Base-by-base conservation (phyloP, 140 eudicot genomes). In the Cichorium intybus region DNA sequence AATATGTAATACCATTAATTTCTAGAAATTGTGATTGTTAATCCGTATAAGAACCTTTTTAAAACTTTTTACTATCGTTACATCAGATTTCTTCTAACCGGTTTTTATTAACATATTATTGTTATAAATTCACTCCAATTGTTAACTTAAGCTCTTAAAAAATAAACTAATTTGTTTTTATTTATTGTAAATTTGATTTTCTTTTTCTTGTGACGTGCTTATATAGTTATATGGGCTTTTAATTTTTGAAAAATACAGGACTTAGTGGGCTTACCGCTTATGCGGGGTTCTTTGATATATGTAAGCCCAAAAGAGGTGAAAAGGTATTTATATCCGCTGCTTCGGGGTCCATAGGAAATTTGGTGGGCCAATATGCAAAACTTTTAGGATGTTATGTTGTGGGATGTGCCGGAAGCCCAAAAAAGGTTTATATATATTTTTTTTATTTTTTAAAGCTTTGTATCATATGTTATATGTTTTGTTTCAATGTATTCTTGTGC, bases 331-430 rank as follows among this genome's bases (percentile, higher is more conserved):
- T 89, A 2, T 86, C 97, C 2, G 81, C 89, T 64, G 97, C 97
- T 68, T 79, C 87, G 16, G 97, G 97, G 27, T 83, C 95, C 2
- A 89, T 90, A 0, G 97, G 93, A 58, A 74, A 80, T 74, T 47
- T 89, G 46, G 97, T 89, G 12, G 97, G 95, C 41, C 97, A 89
- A 50, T 86, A 77, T 64, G 95, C 97, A 0, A 90, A 90, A 72
- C 72, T 49, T 5, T 60, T 68, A n/a, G 97, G 97, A 0, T 90
- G 97, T 76, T 78, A 82, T 70, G 97, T 90, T 52, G 97, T 90
- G 47, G 97, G 97, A 8, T 81, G 89, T 69, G 97, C 97, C 16
- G 95, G 97, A 5, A 81, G 74, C 71, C 60, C 75, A 21, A 16
- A 79, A 27, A 90, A 86, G 92, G 97, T 85, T 4, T 37, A 6